Conservation (phyloP, 192 early-diverging fungal species). For the Coemansia nantahalensis region DNA sequence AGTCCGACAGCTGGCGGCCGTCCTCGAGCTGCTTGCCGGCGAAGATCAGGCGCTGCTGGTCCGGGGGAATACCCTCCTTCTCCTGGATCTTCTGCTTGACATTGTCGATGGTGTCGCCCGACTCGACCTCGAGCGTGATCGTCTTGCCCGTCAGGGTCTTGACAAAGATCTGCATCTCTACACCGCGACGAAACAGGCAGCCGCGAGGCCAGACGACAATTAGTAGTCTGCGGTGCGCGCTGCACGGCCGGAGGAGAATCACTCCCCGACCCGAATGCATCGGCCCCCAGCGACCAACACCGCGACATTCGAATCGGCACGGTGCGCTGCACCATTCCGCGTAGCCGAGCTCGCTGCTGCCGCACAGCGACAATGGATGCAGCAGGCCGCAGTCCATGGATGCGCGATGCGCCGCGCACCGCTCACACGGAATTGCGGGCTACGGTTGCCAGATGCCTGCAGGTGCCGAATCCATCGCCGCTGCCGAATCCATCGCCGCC, state of each 20-base stretch:
- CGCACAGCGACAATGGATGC: too few relatives aligned
- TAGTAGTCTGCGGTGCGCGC: background rate
- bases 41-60: constrained; percentile 99
- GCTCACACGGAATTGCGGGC: too few relatives aligned
- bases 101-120: constrained; percentile 86
- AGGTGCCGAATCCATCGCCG: constrained; percentile 4
- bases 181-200: constrained; percentile 4
- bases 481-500: constrained; percentile 22
- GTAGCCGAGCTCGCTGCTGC: too few relatives aligned
- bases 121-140: constrained; percentile 90
- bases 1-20: constrained; percentile 95
- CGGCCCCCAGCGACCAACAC: background rate
- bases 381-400: too few relatives aligned
- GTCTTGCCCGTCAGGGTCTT: constrained; percentile 87
- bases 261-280: too few relatives aligned
- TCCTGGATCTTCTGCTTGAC: constrained; percentile 97
- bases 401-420: too few relatives aligned
- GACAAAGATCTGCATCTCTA: constrained; percentile 82
- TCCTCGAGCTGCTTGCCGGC: constrained; percentile 99
- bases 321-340: too few relatives aligned
- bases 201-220: background rate
- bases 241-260: too few relatives aligned
- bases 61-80: constrained; percentile 98
- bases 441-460: too few relatives aligned
- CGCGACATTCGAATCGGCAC: too few relatives aligned